Evolutionary conservation across 352 stramenopile genomes (phyloP).

Genomic region (Globisporangium iwayamae): DNA sequence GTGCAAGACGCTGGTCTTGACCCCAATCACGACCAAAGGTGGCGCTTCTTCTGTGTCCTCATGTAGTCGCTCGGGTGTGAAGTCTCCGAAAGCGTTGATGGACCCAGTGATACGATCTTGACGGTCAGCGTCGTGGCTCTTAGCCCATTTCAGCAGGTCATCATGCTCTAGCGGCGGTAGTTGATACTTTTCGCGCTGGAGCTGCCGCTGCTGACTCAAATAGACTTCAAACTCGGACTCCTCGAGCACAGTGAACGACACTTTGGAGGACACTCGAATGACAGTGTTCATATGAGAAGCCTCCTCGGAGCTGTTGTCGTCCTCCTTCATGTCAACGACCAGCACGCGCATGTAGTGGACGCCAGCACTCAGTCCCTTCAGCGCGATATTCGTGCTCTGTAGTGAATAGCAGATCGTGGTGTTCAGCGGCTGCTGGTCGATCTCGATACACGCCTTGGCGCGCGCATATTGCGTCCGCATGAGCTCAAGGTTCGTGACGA

Average conservation of each 20-base stretch:
- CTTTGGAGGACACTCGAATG: neutral
- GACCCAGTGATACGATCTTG: no score
- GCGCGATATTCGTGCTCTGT: neutral
- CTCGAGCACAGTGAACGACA: neutral
- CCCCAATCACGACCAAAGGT: slow-evolving; percentile 29
- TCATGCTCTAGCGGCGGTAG: slow-evolving; percentile 1
- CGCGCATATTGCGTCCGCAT: neutral
- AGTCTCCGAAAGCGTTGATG: no score
- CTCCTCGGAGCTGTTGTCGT: neutral
- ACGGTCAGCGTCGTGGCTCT: no score
- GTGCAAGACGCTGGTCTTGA: slow-evolving; percentile 36
- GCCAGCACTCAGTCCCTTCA: slow-evolving; percentile 1
- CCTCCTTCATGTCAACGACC: neutral
- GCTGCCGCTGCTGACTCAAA: neutral
- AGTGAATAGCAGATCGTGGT: slow-evolving; percentile 2
- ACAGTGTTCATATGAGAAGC: neutral
- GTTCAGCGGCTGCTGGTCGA: neutral
- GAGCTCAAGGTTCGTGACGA: neutral
- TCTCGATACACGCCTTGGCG: slow-evolving; percentile 1
- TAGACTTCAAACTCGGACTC: slow-evolving; percentile 3
- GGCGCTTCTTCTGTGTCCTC: neutral
- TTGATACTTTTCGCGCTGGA: neutral
- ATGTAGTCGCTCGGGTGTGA: no score
- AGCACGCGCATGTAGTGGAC: slow-evolving; percentile 5
- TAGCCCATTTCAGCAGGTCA: slow-evolving; percentile 5